Base-by-base conservation (phyloP, 257 asterid genomes). In the Lavandula angustifolia region DNA sequence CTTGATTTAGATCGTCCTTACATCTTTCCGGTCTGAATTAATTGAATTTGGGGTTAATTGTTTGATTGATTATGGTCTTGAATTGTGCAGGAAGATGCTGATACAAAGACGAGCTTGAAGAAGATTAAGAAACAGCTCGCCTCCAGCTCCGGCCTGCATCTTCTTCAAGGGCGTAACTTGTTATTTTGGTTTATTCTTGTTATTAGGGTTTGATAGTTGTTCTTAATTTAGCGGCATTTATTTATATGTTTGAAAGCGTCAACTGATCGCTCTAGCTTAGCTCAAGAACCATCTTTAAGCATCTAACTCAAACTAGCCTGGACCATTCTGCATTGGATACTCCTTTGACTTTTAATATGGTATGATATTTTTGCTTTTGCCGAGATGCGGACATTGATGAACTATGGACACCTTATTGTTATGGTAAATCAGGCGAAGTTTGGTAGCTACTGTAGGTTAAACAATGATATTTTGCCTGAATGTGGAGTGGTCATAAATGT, bases 71-170 rank as follows among this genome's bases (percentile, higher is more conserved):
- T 47, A 34, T 71, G 70, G 63, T 49, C 68, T 77, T 48, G 37
- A 40, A 40, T 65, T 71, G 53, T 62, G 55, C 76, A 89, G 97
- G 92, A 80, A 57, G 95, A 87, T 64, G 87, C 79, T 29, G 96
- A 89, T 61, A 84, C 97, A 53, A 84, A 76, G 84, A 74, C 86
- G 74, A 94, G 97, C 82, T 84, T 94, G 87, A 97, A 94, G 82
- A 94, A 84, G 91, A 94, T 94, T 92, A 94, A 94, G 54, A 80
- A 90, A 41, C 99, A 94, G 87, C 82, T 94, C 67, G 95, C 99
- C 35, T 87, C 97, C 56, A 88, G 92, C 70, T 90, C 97, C 69
- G 97, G 99, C 54, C 80, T 94, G 52, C 84, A 94, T 80, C 81
- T 94, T 49, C 87, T 94, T 64, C 99, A 89, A 67, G 77, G 90